Base-by-base conservation (phyloP, 345 rosid genomes). In the Stellera chamaejasme region DNA sequence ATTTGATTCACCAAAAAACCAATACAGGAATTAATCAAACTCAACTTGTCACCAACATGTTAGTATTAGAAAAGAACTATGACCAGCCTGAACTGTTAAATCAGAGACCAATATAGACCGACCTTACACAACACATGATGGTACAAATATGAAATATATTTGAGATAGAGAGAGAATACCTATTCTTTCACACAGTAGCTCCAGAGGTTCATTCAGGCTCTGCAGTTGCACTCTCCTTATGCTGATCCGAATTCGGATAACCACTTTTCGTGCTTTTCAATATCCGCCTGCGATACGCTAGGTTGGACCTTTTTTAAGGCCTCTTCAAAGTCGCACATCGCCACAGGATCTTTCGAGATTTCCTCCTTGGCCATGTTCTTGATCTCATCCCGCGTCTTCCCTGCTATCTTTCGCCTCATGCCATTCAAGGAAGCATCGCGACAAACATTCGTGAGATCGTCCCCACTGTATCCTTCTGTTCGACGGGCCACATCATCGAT, bases 311-410 rank as follows among this genome's bases (percentile, higher is more conserved):
- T 94, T 54, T 62, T 73, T 52, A 94, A 66, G 19, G 99, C 99
- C 69, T 94, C 99, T 60, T 94, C 96, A 48, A 94, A 94, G 71
- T 94, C 99, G n/a, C 99, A 94, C 99, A 87, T 94, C 0, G 92
- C 99, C 2, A 94, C 85, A 0, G 99, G 99, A 65, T 94, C 99
- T 26, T 90, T 90, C 4, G 99, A 94, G 32, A 94, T 94, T 59
- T 94, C 99, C 43, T 89, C 99, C 76, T 94, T 90, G 39, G 99
- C 54, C 99, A 94, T 94, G 78, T 83, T 94, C 82, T 90, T 94
- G 19, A 94, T 94, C 83, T 94, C 97, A 19, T 94, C 99, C 13
- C 99, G 77, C 0, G 99, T 94, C 77, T 94, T 90, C 32, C 99
- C 99, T 0, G 97, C 97, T 72, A 94, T 94, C 73, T 94, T 94